phyloP scores from a whole-genome alignment of 78 protist genomes.

The Emiliania huxleyi region DNA sequence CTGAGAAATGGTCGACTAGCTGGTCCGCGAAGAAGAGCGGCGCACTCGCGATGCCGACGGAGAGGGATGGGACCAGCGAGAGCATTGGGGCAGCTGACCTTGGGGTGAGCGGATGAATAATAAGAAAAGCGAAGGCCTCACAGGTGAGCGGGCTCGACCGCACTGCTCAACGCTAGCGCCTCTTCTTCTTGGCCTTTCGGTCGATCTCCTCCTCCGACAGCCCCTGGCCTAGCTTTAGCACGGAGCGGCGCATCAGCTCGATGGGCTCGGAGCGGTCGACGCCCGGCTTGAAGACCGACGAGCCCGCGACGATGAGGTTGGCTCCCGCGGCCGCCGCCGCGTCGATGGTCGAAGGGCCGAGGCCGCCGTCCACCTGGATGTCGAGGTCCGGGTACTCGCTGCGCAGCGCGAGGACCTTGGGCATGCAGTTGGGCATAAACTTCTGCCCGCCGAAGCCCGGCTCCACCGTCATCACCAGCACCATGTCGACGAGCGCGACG shows the following conservation, averaged over 20 bases:
- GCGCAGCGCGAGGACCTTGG: conserved; percentile 80
- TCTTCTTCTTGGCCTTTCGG: no score
- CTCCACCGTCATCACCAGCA: conserved; percentile 97
- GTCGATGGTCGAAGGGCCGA: conserved; percentile 81
- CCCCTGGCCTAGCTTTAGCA: no score
- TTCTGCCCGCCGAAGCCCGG: conserved; percentile 99
- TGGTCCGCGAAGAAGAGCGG: no score
- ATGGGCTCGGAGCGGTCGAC: conserved; percentile 47
- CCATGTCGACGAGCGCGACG: conserved; percentile 72
- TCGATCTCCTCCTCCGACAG: no score
- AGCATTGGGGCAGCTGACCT: no score
- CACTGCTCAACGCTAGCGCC: no score
- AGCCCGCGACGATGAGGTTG: conserved; percentile 96
- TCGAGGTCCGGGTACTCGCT: conserved; percentile 68
- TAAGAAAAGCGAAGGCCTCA: no score
- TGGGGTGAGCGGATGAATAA: no score
- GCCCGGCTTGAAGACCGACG: conserved; percentile 78
- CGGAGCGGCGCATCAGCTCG: conserved; percentile 42
- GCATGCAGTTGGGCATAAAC: conserved; percentile 93
- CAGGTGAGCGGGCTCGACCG: no score
- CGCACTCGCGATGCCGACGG: no score
- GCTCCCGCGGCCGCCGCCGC: conserved; percentile 90
- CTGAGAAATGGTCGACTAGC: no score
- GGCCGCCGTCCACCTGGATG: conserved; percentile 98
- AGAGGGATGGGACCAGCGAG: no score